Percentiles rank a stretch among this genome's conserved stretches.
These are phyloP conservation scores for Mycotypha africana DNA, from an alignment of 371 early-diverging fungal genomes.

Conservation along the genomic window DNA sequence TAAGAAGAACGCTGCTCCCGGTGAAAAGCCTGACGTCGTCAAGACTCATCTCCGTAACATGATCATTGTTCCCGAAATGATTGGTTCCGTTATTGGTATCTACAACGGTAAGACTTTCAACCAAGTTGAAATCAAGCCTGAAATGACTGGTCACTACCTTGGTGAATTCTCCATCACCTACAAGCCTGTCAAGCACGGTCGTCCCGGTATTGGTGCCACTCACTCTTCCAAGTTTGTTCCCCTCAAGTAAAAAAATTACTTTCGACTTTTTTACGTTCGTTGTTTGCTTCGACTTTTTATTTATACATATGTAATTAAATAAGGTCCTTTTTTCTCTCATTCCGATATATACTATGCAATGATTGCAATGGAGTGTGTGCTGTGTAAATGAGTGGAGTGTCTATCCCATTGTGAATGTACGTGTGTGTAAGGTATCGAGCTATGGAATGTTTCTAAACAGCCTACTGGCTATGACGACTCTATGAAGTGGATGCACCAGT, in stretches of 20 bases:
- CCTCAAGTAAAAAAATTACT: background rate
- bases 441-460: no score
- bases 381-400: no score
- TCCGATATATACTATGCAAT: no score
- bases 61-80: conserved; percentile 99
- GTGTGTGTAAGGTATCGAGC: no score
- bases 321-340: no score
- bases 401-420: no score
- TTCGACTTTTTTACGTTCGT: no score
- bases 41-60: conserved; percentile 99
- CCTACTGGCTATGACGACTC: no score
- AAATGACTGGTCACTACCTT: conserved; percentile 99
- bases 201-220: conserved; percentile 99
- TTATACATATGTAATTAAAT: no score
- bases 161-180: conserved; percentile 95
- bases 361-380: no score
- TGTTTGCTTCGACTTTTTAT: no score
- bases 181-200: conserved; percentile 98
- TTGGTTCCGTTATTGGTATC: conserved; percentile 97
- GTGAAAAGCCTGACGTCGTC: conserved; percentile 69
- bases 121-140: conserved; percentile 99
- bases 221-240: conserved; percentile 64
- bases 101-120: conserved; percentile 99
- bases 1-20: conserved; percentile 82
- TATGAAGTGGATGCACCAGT: no score